Base-by-base conservation (phyloP, 2,329 filamentous ascomycete genomes). In the Erysiphe pulchra region DNA sequence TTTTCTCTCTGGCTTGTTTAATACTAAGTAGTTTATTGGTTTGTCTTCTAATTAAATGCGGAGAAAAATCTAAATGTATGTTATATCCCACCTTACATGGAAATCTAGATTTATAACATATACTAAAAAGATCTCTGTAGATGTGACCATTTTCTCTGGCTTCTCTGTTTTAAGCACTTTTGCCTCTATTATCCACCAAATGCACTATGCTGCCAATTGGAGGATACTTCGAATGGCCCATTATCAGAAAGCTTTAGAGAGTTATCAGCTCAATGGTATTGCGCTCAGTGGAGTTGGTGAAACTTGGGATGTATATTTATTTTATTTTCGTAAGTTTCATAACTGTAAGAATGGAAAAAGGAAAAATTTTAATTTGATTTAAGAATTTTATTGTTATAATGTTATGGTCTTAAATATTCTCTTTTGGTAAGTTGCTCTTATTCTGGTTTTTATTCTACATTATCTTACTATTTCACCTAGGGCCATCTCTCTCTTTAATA, bases 361-460 rank as follows among this genome's bases (percentile, higher is more conserved):
- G 8, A 3, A 18, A n/a, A 32, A 36, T 14, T 10, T 28, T 33
- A 39, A 39, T 20, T 20, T n/a, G 7, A 37, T 37, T 5, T 1
- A 43, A 69, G 66, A 69, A 51, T 68, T 63, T 44, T 68, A 68
- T 48, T 61, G 59, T 30, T 69, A 69, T 51, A 68, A 66, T 54
- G 63, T 65, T n/a, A 64, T 68, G 52, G 57, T 63, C 9, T 54
- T 67, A 30, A 57, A 67, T 32, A 57, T 64, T 6, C 54, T 68
- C 6, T 67, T 64, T 46, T 70, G 67, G 65, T 65, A 54, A 44
- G 55, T 48, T 37, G 24, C 17, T 32, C 18, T 8, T 18, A 33
- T 12, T 20, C 7, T 31, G 17, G 10, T 11, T n/a, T 13, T n/a
- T n/a, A 24, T 8, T 41, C 4, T 20, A 1, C 9, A 40, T 17